A percentile compares a stretch with the other conserved stretches of the same genome.
These are phyloP conservation scores for Oligophagozyma castellii DNA, from an alignment of 1,139 yeast genomes.

Conservation along the genomic window DNA sequence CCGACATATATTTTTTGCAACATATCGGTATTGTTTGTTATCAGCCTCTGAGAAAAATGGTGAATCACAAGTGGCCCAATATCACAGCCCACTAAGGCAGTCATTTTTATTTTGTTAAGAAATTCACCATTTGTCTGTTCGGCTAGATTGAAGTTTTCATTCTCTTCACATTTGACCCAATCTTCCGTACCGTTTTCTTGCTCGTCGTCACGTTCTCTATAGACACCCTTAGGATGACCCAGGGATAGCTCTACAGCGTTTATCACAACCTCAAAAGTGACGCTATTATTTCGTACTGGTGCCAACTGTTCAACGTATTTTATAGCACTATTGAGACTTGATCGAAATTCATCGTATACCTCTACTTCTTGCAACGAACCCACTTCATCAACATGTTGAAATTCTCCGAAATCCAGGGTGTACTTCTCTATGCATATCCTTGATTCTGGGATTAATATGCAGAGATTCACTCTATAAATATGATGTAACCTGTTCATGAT, in stretches of 20 bases:
- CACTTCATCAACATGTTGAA: conserved; percentile 10
- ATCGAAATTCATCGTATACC: conserved; percentile 21
- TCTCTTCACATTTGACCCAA: conserved; percentile 19
- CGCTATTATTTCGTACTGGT: conserved; percentile 14
- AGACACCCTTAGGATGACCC: conserved; percentile 12
- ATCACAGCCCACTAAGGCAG: conserved; percentile 22
- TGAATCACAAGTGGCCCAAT: conserved; percentile 18
- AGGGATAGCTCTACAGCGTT: conserved; percentile 17
- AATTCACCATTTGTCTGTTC: conserved; percentile 3
- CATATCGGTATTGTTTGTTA: conserved; percentile 2
- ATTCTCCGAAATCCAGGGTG: conserved; percentile 22
- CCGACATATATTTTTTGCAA: conserved; percentile 1
- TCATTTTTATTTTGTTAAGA: conserved; percentile 15
- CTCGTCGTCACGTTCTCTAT: conserved; percentile 2
- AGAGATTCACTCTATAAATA: conserved; percentile 13
- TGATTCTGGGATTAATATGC: conserved; percentile 12
- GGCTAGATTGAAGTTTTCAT: conserved; percentile 10
- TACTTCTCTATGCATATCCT: conserved; percentile 18
- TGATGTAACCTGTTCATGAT: conserved; percentile 14
- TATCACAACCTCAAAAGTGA: conserved; percentile 18
- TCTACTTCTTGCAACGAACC: conserved; percentile 11
- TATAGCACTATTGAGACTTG: conserved; percentile 19
- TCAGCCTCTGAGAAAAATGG: conserved; percentile 14
- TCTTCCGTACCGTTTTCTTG: too few species aligned
- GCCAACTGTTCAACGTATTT: conserved; percentile 15